Evolutionary conservation across 345 rosid species (phyloP).

Genomic region (rapeseed (Brassica napus)): Da-Ae NC_063447.1:39397501-39398000

Average conservation of each 20-base stretch:
- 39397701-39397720: slow-evolving; percentile 58
- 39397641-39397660: background rate
- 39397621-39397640: slow-evolving; percentile 55
- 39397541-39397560: slow-evolving; percentile 51
- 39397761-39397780: slow-evolving; percentile 76
- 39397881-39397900: slow-evolving; percentile 63
- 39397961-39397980: slow-evolving; percentile 67
- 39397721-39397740: slow-evolving; percentile 78
- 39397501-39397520: background rate
- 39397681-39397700: background rate
- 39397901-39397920: slow-evolving; percentile 86
- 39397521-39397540: background rate
- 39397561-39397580: slow-evolving; percentile 72
- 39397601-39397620: slow-evolving; percentile 80
- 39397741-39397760: slow-evolving; percentile 80
- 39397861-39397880: slow-evolving; percentile 14
- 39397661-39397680: background rate
- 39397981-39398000: slow-evolving; percentile 80
- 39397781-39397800: slow-evolving; percentile 66
- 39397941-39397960: slow-evolving; percentile 75
- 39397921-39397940: slow-evolving; percentile 86
- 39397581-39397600: slow-evolving; percentile 86
- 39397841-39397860: background rate
- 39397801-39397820: slow-evolving; percentile 67
- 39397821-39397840: slow-evolving; percentile 17